phyloP scores from a whole-genome alignment of 805 yeast species.

The Ogataea zsoltii region DNA sequence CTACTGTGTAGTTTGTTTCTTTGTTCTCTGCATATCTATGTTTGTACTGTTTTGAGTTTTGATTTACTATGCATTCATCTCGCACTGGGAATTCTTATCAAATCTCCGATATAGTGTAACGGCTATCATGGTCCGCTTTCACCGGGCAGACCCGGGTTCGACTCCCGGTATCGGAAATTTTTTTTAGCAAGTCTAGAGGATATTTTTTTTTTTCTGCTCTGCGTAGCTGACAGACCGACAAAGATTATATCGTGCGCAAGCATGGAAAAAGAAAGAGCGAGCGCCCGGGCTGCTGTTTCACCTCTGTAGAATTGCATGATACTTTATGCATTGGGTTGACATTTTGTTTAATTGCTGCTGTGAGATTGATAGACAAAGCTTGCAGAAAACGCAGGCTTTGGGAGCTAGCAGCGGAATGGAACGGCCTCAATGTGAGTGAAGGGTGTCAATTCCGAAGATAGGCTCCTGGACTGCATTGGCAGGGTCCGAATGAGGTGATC shows the following conservation, averaged over 20 bases:
- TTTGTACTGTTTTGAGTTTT: constrained; percentile 2
- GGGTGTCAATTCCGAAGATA: too few relatives aligned
- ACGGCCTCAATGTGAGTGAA: too few relatives aligned
- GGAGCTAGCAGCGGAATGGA: too few relatives aligned
- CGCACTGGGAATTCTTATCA: neutral
- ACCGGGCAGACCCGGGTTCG: constrained; percentile 85
- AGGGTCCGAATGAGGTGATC: too few relatives aligned
- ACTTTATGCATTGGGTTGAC: too few relatives aligned
- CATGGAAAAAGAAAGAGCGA: constrained; percentile 2
- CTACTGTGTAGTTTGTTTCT: neutral
- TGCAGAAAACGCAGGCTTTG: too few relatives aligned
- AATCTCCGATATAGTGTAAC: constrained; percentile 73
- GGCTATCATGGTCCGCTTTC: constrained; percentile 85
- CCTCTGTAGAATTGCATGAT: neutral
- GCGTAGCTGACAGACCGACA: neutral
- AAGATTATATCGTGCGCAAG: neutral
- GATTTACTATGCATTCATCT: too few relatives aligned
- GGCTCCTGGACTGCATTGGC: too few relatives aligned
- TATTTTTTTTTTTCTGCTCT: neutral
- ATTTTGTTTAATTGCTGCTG: too few relatives aligned
- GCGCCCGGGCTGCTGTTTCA: neutral
- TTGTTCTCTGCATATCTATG: constrained; percentile 1
- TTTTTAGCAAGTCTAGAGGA: neutral
- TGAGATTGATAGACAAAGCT: too few relatives aligned
- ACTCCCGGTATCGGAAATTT: constrained; percentile 77